phyloP scores from a whole-genome alignment of 495 filamentous ascomycete genomes.

The Talaromyces borbonicus region DNA sequence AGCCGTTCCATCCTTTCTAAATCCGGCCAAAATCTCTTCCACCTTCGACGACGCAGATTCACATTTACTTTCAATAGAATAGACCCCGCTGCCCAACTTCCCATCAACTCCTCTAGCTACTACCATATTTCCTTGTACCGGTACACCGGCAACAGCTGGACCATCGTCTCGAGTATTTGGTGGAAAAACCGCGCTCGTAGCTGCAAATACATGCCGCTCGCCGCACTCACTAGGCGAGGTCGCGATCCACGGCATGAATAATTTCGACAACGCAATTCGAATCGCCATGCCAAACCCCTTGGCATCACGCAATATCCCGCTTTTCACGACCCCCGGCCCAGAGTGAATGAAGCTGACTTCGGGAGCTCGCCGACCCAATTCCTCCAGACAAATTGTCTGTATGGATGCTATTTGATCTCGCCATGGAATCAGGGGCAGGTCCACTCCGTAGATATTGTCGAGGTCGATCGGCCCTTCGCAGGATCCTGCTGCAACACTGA shows the following conservation, averaged over 20 bases:
- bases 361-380: slow-evolving; percentile 33
- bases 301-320: slow-evolving; percentile 18
- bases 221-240: slow-evolving; percentile 30
- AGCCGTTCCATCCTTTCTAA: slow-evolving; percentile 31
- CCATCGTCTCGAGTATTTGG: slow-evolving; percentile 7
- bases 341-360: slow-evolving; percentile 48
- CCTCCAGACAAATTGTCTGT: slow-evolving; percentile 40
- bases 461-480: slow-evolving; percentile 43
- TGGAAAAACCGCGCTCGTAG: slow-evolving; percentile 43
- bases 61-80: slow-evolving; percentile 35
- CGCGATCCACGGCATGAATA: background rate
- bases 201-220: slow-evolving; percentile 43
- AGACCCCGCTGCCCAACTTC: slow-evolving; percentile 38
- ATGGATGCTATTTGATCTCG: slow-evolving; percentile 32
- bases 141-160: background rate
- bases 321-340: slow-evolving; percentile 45
- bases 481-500: slow-evolving; percentile 41
- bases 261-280: background rate
- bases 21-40: slow-evolving; percentile 20
- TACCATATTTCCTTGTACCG: slow-evolving; percentile 11
- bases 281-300: background rate
- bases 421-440: slow-evolving; percentile 14
- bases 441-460: slow-evolving; percentile 31
- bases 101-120: slow-evolving; percentile 34
- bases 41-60: slow-evolving; percentile 26